These are phyloP conservation scores for Pythium dissotocum DNA, from an alignment of 352 stramenopile genomes.

Conservation along the genomic window DNA sequence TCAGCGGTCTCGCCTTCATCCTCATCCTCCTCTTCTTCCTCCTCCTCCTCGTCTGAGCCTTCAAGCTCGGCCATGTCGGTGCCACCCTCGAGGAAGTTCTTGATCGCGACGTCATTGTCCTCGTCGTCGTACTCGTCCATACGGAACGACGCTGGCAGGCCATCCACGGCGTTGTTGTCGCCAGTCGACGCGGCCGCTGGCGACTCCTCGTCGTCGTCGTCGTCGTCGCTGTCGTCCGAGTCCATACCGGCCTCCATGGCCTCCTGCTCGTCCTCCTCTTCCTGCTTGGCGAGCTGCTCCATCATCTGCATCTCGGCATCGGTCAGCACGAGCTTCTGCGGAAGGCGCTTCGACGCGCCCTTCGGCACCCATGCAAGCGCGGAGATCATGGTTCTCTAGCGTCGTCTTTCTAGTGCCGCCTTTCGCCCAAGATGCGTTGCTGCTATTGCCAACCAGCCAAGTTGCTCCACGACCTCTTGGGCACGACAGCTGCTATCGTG, in stretches of 20 bases:
- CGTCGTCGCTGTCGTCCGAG: slow-evolving; percentile 48
- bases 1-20: slow-evolving; percentile 35
- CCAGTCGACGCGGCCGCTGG: slow-evolving; percentile 6
- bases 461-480: slow-evolving; percentile 20
- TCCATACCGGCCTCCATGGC: slow-evolving; percentile 53
- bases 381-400: slow-evolving; percentile 47
- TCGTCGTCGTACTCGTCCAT: slow-evolving; percentile 91
- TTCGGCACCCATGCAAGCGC: slow-evolving; percentile 60
- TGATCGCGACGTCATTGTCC: slow-evolving; percentile 79
- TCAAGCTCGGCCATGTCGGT: slow-evolving; percentile 34
- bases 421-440: not conserved
- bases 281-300: slow-evolving; percentile 70
- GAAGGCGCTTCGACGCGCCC: slow-evolving; percentile 57
- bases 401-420: not conserved
- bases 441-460: slow-evolving; percentile 30
- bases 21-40: slow-evolving; percentile 42
- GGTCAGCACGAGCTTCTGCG: slow-evolving; percentile 87
- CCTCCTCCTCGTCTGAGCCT: slow-evolving; percentile 34
- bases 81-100: slow-evolving; percentile 60
- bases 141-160: slow-evolving; percentile 69
- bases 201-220: slow-evolving; percentile 35
- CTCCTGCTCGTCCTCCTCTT: slow-evolving; percentile 64
- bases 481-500: not conserved
- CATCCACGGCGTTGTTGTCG: slow-evolving; percentile 33
- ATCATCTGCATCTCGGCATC: slow-evolving; percentile 83